Evolutionary conservation across 164 flowering plant species (phyloP).

Genomic region (Nymphaea thermarum): DNA sequence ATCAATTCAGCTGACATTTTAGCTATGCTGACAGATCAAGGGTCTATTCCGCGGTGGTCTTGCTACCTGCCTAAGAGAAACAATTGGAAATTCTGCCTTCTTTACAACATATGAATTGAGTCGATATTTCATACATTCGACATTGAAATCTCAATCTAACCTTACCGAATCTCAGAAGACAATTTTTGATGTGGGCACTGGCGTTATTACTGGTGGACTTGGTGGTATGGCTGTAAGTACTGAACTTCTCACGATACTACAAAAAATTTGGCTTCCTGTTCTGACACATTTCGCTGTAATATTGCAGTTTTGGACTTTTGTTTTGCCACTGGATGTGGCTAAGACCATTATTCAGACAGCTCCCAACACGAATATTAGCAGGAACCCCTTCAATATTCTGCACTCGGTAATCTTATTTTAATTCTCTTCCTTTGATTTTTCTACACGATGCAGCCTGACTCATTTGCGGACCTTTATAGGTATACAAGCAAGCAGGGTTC

Average conservation of each 20-base stretch:
- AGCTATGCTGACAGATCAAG: constrained; percentile 39
- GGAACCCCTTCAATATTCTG: constrained; percentile 57
- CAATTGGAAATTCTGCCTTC: constrained; percentile 65
- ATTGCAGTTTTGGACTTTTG: constrained; percentile 69
- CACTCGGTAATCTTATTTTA: constrained; percentile 28
- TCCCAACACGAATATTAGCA: constrained; percentile 29
- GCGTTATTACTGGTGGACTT: constrained; percentile 79
- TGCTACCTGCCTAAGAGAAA: constrained; percentile 72
- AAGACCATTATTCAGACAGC: constrained; percentile 79
- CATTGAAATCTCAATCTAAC: constrained; percentile 30
- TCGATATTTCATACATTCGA: constrained; percentile 52
- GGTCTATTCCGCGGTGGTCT: constrained; percentile 78
- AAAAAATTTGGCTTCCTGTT: not conserved
- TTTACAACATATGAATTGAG: constrained; percentile 66
- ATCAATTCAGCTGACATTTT: constrained; percentile 9
- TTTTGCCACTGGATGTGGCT: constrained; percentile 80
- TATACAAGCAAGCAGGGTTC: constrained; percentile 53
- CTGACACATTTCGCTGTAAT: not conserved
- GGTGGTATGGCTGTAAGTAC: constrained; percentile 76
- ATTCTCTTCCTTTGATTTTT: not conserved
- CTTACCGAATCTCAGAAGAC: constrained; percentile 14
- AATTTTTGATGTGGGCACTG: constrained; percentile 63
- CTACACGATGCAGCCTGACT: not conserved
- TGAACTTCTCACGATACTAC: not conserved
- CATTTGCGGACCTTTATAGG: constrained; percentile 23